These are phyloP conservation scores for Colletotrichum musae DNA, from an alignment of 2,329 filamentous ascomycete species.

Conservation along the genomic window DNA sequence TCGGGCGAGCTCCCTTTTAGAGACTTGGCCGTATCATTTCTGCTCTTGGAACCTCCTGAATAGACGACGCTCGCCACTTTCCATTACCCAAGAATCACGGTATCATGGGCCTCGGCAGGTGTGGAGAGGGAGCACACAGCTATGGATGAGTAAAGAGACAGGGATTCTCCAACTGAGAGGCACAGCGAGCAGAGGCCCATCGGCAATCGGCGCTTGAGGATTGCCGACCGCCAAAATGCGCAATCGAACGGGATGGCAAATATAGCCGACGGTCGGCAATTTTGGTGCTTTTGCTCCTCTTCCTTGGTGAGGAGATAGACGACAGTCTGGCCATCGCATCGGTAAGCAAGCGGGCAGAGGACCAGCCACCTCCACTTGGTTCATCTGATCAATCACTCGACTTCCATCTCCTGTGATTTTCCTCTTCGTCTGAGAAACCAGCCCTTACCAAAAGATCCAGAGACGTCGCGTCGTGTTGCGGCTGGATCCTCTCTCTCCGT, in stretches of 20 bases:
- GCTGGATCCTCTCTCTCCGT: conserved; percentile 2
- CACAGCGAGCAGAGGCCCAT: background rate
- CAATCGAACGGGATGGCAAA: background rate
- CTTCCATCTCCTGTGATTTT: conserved; percentile 1
- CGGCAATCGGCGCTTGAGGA: conserved; percentile 26
- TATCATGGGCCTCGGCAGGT: conserved; percentile 3
- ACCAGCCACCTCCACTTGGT: conserved; percentile 20
- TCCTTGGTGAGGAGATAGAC: background rate
- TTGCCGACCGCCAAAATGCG: conserved; percentile 29
- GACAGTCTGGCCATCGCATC: background rate
- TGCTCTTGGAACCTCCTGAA: background rate
- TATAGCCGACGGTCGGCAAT: conserved; percentile 37
- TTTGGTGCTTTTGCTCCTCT: no score
- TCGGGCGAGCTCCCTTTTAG: conserved; percentile 2
- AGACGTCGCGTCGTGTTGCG: background rate
- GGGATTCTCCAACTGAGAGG: conserved; percentile 6
- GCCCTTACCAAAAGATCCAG: background rate
- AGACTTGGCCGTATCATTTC: background rate
- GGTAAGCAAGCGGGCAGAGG: background rate
- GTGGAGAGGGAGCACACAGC: conserved; percentile 2
- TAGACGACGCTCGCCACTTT: conserved; percentile 10
- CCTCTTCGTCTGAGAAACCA: background rate
- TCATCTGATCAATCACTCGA: conserved; percentile 26
- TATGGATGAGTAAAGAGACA: conserved; percentile 12
- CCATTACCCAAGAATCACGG: conserved; percentile 8